phyloP scores from a whole-genome alignment of 768 basidiomycete genomes.

The Gautieria morchelliformis region DNA sequence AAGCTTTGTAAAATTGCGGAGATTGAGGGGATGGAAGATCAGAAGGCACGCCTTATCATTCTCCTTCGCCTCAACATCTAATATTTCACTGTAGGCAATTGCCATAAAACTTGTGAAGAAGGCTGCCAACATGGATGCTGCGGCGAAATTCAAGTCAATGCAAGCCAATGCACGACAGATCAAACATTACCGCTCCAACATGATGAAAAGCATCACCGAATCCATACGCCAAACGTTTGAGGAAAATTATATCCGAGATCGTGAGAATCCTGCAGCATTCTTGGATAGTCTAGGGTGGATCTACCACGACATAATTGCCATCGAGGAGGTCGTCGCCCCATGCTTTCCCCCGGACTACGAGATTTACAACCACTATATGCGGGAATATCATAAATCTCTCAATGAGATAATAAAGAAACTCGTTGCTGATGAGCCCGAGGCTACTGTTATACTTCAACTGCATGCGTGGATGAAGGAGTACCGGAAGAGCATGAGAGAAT shows the following conservation, averaged over 20 bases:
- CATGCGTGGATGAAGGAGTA: constrained; percentile 97
- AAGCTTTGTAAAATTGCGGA: constrained; percentile 90
- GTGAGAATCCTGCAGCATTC: constrained; percentile 61
- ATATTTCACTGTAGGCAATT: constrained; percentile 51
- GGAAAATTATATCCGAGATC: constrained; percentile 49
- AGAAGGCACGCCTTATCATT: constrained; percentile 51
- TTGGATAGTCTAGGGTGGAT: constrained; percentile 79
- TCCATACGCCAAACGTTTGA: constrained; percentile 69
- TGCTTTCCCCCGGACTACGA: constrained; percentile 93
- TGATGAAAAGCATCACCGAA: constrained; percentile 68
- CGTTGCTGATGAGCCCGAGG: constrained; percentile 68
- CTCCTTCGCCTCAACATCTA: neutral
- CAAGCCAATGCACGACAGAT: constrained; percentile 87
- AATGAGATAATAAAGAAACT: constrained; percentile 65
- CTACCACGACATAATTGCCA: constrained; percentile 90
- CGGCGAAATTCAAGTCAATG: constrained; percentile 88
- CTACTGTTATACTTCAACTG: constrained; percentile 75
- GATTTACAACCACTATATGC: constrained; percentile 72
- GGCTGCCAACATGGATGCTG: constrained; percentile 84
- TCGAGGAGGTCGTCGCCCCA: constrained; percentile 80
- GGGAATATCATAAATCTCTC: constrained; percentile 83
- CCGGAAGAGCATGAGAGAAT: constrained; percentile 89
- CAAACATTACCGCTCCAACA: constrained; percentile 91
- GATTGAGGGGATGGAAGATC: constrained; percentile 85
- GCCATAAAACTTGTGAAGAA: constrained; percentile 93